Percentiles rank a stretch among this genome's conserved stretches.
phyloP scores from a whole-genome alignment of 805 yeast species.

The Candida patagonica region DNA sequence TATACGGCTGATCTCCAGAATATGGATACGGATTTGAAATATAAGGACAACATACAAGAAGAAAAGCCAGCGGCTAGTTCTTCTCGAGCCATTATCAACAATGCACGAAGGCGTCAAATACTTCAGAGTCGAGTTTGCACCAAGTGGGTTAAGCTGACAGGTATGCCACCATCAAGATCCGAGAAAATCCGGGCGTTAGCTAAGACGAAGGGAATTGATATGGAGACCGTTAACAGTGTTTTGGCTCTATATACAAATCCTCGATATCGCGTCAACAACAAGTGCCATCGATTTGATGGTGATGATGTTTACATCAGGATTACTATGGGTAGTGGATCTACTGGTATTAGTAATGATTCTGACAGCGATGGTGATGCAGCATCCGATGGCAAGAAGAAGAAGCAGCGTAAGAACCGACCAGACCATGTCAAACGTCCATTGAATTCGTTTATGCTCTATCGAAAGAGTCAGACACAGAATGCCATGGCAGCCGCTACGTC shows the following conservation, averaged over 20 bases:
- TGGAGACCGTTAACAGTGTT: conserved; percentile 21
- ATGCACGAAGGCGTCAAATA: not conserved
- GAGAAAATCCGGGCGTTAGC: conserved; percentile 22
- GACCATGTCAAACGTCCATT: conserved; percentile 37
- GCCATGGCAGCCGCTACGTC: conserved; percentile 27
- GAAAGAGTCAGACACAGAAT: conserved; percentile 35
- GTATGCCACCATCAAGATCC: conserved; percentile 20
- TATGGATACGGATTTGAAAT: too few species aligned
- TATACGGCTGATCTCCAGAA: too few species aligned
- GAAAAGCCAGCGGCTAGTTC: not conserved
- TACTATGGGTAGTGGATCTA: conserved; percentile 15
- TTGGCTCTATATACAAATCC: conserved; percentile 18
- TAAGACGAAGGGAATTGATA: conserved; percentile 20
- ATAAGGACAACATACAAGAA: too few species aligned
- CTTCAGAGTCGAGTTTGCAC: conserved; percentile 11
- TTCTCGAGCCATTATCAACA: not conserved
- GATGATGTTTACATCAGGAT: conserved; percentile 21
- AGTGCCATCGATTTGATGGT: conserved; percentile 16
- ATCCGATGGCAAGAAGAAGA: conserved; percentile 9
- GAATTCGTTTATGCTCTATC: conserved; percentile 40
- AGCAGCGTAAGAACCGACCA: conserved; percentile 12
- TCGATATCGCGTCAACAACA: conserved; percentile 15
- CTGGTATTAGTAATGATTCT: conserved; percentile 2
- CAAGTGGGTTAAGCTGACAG: conserved; percentile 23
- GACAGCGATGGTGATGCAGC: conserved; percentile 5